Evolutionary conservation across 2,329 filamentous ascomycete species (phyloP), one percentile per base, ranked within the genome.

Genomic region (Juglanconis sp.): DNA sequence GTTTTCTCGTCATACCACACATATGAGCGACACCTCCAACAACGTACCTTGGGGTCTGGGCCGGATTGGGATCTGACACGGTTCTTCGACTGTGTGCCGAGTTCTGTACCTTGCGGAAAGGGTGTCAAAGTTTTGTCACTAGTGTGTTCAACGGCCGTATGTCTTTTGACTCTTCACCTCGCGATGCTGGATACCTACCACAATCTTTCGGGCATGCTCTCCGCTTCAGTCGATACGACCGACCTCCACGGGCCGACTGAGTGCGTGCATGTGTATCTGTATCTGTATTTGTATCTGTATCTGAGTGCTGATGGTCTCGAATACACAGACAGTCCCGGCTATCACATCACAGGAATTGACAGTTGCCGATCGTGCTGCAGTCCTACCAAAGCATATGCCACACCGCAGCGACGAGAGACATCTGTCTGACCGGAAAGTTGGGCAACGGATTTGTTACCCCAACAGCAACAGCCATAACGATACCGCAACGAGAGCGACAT

Each of bases 1-100:
- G 3, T 15, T 38, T 38, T 42, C 36, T 49, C 17, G 57, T 62
- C 46, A 59, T 55, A 62, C 60, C 60, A 59, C 34, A 32, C 53
- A 62, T 36, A 50, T 53, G 56, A 51, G 36, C 49, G 8, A n/a
- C 35, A 35, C 40, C 49, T 47, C 50, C 34, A 15, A 47, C 53
- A 30, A 11, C 31, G 13, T 38, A 44, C 42, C 35, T 46, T 53
- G 56, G 54, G 34, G 30, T 32, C 17, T 38, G 34, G 36, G n/a
- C 38, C 42, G 34, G 40, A 40, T 35, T 15, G 40, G 35, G 42
- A 46, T 46, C 46, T 57, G n/a, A 36, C 31, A 30, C 31, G 38
- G 24, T 15, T 6, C 31, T 15, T 24, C 31, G 34, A 15, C 34
- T 40, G 32, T 24, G 42, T n/a, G 24, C 44, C 32, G 40, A 47